Evolutionary conservation across 441 rosid species (phyloP).

Genomic region (Syzygium syzygioides): DNA sequence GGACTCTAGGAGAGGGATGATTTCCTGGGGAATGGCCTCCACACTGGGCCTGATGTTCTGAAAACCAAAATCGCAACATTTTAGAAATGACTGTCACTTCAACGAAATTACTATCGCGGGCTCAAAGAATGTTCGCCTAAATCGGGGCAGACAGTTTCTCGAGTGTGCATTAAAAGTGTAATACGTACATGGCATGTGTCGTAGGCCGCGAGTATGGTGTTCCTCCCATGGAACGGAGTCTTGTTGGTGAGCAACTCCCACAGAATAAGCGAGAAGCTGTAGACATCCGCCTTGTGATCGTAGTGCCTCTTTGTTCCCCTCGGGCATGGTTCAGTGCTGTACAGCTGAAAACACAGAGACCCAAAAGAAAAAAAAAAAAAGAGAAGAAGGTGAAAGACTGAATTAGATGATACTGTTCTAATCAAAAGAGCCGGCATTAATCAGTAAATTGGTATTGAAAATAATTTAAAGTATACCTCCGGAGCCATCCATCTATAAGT

Average conservation of each 20-base stretch:
- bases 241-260: conserved; percentile 63
- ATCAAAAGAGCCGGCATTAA: background rate
- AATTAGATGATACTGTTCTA: background rate
- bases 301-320: conserved; percentile 51
- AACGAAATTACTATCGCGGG: background rate
- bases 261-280: conserved; percentile 56
- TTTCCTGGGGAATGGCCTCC: conserved; percentile 28
- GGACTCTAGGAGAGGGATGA: conserved; percentile 34
- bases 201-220: conserved; percentile 24
- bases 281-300: conserved; percentile 73
- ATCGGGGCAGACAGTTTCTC: background rate
- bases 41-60: conserved; percentile 59
- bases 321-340: conserved; percentile 34
- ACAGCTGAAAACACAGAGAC: conserved; percentile 25
- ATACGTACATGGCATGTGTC: conserved; percentile 33
- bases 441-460: background rate
- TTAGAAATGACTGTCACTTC: background rate
- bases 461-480: conserved; percentile 28
- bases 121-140: background rate
- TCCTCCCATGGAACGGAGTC: conserved; percentile 36
- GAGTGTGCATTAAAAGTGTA: background rate
- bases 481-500: conserved; percentile 85
- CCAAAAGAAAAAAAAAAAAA: background rate
- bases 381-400: background rate
- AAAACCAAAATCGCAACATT: background rate